Conservation (phyloP, 768 basidiomycete genomes). For the Leccinum rimulosum region DNA sequence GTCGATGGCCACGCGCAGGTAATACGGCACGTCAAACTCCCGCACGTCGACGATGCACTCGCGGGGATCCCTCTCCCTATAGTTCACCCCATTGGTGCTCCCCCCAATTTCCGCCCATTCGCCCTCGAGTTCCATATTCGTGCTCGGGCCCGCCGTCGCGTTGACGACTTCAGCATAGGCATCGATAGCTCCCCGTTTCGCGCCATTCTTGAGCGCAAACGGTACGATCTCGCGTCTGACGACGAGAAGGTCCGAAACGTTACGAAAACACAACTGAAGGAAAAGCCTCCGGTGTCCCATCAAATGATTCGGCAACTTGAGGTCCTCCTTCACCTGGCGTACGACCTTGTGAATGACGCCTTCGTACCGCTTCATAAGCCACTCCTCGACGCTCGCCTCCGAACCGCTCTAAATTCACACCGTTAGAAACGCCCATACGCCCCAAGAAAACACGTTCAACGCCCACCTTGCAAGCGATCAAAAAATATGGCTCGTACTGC, state of each 20-base stretch:
- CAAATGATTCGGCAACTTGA: constrained; percentile 93
- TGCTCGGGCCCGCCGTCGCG: constrained; percentile 63
- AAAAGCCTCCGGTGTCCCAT: constrained; percentile 91
- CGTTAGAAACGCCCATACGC: constrained; percentile 4
- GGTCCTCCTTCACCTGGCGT: constrained; percentile 87
- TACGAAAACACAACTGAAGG: constrained; percentile 86
- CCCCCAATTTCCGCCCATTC: constrained; percentile 52
- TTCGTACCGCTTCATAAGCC: constrained; percentile 91
- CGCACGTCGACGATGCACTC: constrained; percentile 93
- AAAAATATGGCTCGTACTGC: constrained; percentile 93
- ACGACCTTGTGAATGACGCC: constrained; percentile 77
- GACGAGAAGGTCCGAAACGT: constrained; percentile 86
- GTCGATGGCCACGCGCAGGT: constrained; percentile 98
- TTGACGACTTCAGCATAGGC: constrained; percentile 96
- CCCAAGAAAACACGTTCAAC: not conserved
- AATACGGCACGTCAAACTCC: constrained; percentile 97
- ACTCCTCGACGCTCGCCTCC: constrained; percentile 91
- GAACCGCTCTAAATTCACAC: constrained; percentile 59
- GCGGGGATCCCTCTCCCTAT: constrained; percentile 73
- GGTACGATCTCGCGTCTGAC: constrained; percentile 89
- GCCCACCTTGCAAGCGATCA: constrained; percentile 83
- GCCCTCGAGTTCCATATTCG: constrained; percentile 68
- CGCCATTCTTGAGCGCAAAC: constrained; percentile 83
- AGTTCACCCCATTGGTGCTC: constrained; percentile 37
- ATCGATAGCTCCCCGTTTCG: constrained; percentile 93